Base-by-base conservation (phyloP, 805 yeast genomes). In the Scheffersomyces coipomensis region DNA sequence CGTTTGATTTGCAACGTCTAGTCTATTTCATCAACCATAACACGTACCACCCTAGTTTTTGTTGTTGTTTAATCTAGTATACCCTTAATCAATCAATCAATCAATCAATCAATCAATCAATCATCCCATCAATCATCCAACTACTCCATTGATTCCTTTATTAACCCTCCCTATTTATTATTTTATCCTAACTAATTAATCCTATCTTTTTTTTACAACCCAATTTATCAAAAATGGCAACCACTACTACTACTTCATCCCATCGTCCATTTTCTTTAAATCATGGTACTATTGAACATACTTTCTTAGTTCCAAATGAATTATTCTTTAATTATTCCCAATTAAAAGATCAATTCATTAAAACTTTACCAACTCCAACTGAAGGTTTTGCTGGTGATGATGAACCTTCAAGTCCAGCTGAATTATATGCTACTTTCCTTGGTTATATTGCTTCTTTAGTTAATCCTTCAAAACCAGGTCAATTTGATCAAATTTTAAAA, bases 281-380 rank as follows among this genome's bases (percentile, higher is more conserved):
- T 43, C 95, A 88, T 58, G 97, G 97, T 42, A 69, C 86, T 15
- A 79, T 91, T 42, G 98, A 91, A 71, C 88, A 89, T 62, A 84
- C 91, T 16, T 71, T 91, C 38, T 75, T 90, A 55, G 89, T 93
- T 40, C 96, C 98, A 35, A 81, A 93, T 29, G 78, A 81, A 40
- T 74, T 83, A 39, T 85, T 86, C 58, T 79, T 88, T 54, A 78
- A 82, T 54, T 87, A 87, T 58, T 83, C 91, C 43, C 96, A 90
- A 66, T 76, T 93, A 52, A 85, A 87, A 55, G 90, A 88, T 49
- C 95, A 84, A 64, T 93, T 91, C 62, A 71, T 68, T 56, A 85
- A 86, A 58, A 68, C 81, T 16, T 78, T 93, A 49, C 91, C 95
- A 7, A 79, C 76, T 34, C 81, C 81, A 30, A 85, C 97, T 32